These are phyloP conservation scores for Harrya chromipes DNA, from an alignment of 768 basidiomycete species.

Conservation along the genomic window DNA sequence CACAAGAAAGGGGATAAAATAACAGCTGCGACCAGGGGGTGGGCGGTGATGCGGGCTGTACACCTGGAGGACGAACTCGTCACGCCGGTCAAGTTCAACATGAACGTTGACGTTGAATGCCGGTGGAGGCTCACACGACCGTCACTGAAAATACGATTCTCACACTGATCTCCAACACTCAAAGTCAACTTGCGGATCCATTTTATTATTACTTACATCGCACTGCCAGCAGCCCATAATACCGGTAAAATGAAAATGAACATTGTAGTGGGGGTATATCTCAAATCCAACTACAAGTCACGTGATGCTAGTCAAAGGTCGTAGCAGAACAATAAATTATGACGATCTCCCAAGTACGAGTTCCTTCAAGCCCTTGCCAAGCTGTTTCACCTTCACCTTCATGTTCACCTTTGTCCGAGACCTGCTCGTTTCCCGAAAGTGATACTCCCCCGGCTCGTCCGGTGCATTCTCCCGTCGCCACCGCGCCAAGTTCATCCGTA, in stretches of 20 bases:
- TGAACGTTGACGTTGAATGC: too few relatives aligned
- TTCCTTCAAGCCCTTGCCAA: conserved; percentile 32
- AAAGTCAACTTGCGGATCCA: neutral
- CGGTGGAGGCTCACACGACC: neutral
- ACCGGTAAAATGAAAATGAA: neutral
- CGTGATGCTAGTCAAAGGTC: conserved; percentile 2
- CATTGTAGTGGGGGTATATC: conserved; percentile 4
- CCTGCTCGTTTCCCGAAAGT: conserved; percentile 27
- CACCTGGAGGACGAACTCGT: neutral
- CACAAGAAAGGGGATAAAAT: conserved; percentile 18
- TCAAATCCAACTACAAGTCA: neutral
- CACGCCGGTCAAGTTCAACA: too few relatives aligned
- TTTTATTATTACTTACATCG: too few relatives aligned
- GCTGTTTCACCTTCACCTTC: conserved; percentile 28
- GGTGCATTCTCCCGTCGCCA: conserved; percentile 31
- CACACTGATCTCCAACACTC: neutral
- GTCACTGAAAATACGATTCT: too few relatives aligned
- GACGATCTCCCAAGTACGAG: conserved; percentile 27
- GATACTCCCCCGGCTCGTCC: conserved; percentile 30
- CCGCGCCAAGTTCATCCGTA: conserved; percentile 52
- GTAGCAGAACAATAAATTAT: neutral
- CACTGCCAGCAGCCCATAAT: too few relatives aligned
- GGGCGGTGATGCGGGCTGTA: conserved; percentile 5
- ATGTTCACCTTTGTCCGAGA: conserved; percentile 18
- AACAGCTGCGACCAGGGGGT: conserved; percentile 12